Evolutionary conservation across 2,329 filamentous ascomycete species (phyloP), one percentile per base, ranked within the genome.

Genomic region (Beauveria pseudobassiana): DNA sequence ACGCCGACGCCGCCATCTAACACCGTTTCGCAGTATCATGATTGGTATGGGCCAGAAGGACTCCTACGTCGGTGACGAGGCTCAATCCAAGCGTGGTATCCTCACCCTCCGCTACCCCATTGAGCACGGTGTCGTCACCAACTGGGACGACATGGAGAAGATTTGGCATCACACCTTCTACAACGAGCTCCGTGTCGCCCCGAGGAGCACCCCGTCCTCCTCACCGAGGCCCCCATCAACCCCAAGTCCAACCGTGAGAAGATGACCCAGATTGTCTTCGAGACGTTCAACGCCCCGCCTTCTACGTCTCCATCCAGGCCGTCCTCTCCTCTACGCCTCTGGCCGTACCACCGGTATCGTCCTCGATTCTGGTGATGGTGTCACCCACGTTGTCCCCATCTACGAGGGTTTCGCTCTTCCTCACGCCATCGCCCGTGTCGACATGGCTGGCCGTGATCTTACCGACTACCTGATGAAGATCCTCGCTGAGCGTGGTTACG

Each of bases 71-170:
- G 95, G 95, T 87, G 95, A 99, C 83, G 95, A 99, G 87, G 95
- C 95, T 83, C 95, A 99, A 86, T 99, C 95, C 78, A 99, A 99
- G 93, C 93, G 95, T 95, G 95, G 95, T 96, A 98, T 99, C 83
- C 88, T 99, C 73, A 98, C 93, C 68, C 87, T 99, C 78, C 89
- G 95, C 85, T 99, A 99, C 84, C 95, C 95, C 77, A 99, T 99
- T 79, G 95, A 99, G 87, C 95, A 99, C 88, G 95, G 95, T 95
- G 95, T 99, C 75, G 95, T 99, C 78, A 99, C 95, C 84, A 98
- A 98, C 91, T 99, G 95, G 95, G 95, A 99, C 80, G 95, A 98
- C 81, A 98, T 98, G 95, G 95, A 98, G 87, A 98, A 98, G 89
- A 98, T 99, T 74, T 99, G 95, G 95, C 95, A 99, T 82, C 95